Percentiles rank a stretch among this genome's conserved stretches.
Evolutionary conservation across 257 asterid genomes (phyloP).

Genomic region (Coffea canephora): DNA sequence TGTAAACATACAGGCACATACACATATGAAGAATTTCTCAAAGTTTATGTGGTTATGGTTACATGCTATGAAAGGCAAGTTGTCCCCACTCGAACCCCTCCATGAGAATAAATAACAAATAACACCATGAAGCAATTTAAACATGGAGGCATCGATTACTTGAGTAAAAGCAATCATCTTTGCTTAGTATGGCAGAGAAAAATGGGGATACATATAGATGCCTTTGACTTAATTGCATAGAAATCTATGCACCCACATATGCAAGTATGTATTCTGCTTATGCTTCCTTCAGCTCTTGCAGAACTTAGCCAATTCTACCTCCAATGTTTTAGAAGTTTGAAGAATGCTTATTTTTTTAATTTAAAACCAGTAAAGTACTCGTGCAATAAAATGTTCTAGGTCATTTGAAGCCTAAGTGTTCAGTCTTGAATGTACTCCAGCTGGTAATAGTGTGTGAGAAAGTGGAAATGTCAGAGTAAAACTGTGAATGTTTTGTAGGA

Average conservation of each 20-base stretch:
- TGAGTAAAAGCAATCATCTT: not conserved
- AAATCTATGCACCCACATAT: not conserved
- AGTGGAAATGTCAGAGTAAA: not conserved
- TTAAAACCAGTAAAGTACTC: too few species aligned
- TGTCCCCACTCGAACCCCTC: not conserved
- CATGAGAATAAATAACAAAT: not conserved
- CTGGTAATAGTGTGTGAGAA: not conserved
- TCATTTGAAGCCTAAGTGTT: not conserved
- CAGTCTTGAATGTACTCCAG: not conserved
- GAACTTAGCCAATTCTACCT: not conserved
- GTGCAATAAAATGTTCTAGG: not conserved
- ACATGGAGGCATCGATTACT: not conserved
- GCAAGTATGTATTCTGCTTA: not conserved
- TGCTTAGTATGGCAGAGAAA: not conserved
- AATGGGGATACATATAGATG: not conserved
- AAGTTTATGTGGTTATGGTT: not conserved
- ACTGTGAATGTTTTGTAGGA: not conserved
- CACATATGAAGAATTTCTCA: not conserved
- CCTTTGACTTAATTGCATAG: not conserved
- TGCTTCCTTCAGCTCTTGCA: not conserved
- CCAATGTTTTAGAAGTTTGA: not conserved
- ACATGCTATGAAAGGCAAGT: not conserved
- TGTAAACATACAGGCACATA: not conserved
- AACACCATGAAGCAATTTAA: not conserved
- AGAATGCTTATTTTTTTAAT: too few species aligned